Conservation (phyloP, 257 asterid genomes). For the Solanum okadae region DNA sequence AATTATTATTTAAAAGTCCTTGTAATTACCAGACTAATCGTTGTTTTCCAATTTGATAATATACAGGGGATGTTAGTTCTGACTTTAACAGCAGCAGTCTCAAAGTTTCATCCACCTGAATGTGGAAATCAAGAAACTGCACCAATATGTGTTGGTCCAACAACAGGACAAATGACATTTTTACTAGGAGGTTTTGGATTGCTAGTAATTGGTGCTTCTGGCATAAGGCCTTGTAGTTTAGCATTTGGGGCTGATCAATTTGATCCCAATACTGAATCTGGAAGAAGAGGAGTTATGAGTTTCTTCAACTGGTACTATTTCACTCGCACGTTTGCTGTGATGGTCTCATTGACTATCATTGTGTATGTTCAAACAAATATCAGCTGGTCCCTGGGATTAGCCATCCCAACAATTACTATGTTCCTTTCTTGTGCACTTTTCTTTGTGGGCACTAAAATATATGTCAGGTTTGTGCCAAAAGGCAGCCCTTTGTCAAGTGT, state of each 20-base stretch:
- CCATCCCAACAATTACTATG: constrained; percentile 21
- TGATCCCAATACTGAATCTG: constrained; percentile 22
- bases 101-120: constrained; percentile 16
- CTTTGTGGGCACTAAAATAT: constrained; percentile 15
- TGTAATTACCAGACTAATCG: neutral
- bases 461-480: constrained; percentile 18
- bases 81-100: constrained; percentile 16
- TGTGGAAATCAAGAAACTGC: neutral
- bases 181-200: constrained; percentile 8
- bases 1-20: neutral
- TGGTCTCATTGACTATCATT: constrained; percentile 23
- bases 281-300: constrained; percentile 17
- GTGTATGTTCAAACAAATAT: constrained; percentile 24
- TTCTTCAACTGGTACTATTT: constrained; percentile 34
- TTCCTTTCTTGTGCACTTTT: constrained; percentile 13
- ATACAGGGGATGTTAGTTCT: constrained; percentile 25
- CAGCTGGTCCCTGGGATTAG: constrained; percentile 28
- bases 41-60: neutral
- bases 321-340: constrained; percentile 22
- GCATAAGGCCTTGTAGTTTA: constrained; percentile 29
- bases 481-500: constrained; percentile 24
- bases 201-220: constrained; percentile 20
- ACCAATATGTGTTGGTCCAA: constrained; percentile 5
- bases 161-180: constrained; percentile 17
- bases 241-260: constrained; percentile 35